Percentiles rank a stretch among this genome's conserved stretches.
phyloP scores from a whole-genome alignment of 1,139 yeast species.

The Geotrichum restrictum region DNA sequence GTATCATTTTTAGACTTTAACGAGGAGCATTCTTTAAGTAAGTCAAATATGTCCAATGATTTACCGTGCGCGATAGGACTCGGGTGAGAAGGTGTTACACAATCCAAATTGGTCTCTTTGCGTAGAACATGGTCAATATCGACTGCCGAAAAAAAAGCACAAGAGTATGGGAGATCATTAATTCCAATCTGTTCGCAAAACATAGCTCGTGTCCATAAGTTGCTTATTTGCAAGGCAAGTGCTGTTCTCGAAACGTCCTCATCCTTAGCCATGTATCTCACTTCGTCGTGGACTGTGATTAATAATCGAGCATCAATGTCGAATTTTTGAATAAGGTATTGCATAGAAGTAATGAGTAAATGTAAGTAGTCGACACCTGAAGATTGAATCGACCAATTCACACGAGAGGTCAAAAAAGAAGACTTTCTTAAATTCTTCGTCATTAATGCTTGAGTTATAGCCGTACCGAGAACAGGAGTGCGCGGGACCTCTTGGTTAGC shows the following conservation, averaged over 20 bases:
- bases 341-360: constrained; percentile 80
- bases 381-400: constrained; percentile 97
- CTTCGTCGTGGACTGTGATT: constrained; percentile 93
- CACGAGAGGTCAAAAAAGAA: constrained; percentile 78
- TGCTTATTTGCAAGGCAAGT: constrained; percentile 78
- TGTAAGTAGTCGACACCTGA: constrained; percentile 97
- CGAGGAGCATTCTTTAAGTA: constrained; percentile 43
- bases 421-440: constrained; percentile 61
- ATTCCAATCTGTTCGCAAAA: constrained; percentile 92
- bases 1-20: constrained; percentile 8
- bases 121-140: constrained; percentile 85
- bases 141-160: constrained; percentile 92
- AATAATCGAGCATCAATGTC: constrained; percentile 72
- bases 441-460: constrained; percentile 81
- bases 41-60: constrained; percentile 55
- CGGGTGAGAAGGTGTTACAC: constrained; percentile 86
- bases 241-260: constrained; percentile 74
- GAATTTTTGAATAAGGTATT: constrained; percentile 64
- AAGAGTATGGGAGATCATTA: constrained; percentile 83
- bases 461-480: constrained; percentile 91
- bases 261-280: constrained; percentile 72
- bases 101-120: constrained; percentile 83
- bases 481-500: constrained; percentile 80
- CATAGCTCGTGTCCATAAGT: constrained; percentile 94
- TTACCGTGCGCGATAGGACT: constrained; percentile 74